Conservation (phyloP, 257 asterid genomes). For the Fraxinus pennsylvanica region DNA sequence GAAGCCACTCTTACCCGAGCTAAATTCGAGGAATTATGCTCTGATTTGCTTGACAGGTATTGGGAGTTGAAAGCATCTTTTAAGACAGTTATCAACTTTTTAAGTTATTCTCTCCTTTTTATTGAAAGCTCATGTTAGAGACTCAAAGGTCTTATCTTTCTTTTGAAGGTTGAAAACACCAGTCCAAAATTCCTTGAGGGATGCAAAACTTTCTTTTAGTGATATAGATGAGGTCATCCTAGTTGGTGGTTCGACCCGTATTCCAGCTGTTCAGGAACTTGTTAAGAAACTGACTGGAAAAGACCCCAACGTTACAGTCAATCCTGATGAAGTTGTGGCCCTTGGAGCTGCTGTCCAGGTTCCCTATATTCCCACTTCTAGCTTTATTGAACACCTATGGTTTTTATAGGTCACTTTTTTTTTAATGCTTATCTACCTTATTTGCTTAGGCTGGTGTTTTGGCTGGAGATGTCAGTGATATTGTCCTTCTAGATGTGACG, state of each 20-base stretch:
- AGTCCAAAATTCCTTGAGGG: slow-evolving; percentile 86
- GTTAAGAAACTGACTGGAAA: slow-evolving; percentile 89
- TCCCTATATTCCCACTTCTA: slow-evolving; percentile 4
- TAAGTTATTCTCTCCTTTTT: background rate
- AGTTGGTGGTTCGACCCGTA: slow-evolving; percentile 97
- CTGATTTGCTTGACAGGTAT: slow-evolving; percentile 92
- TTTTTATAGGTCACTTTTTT: background rate
- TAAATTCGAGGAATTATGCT: slow-evolving; percentile 91
- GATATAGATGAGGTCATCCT: slow-evolving; percentile 90
- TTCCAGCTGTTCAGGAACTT: slow-evolving; percentile 96
- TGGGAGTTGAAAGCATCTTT: slow-evolving; percentile 18
- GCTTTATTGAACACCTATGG: background rate
- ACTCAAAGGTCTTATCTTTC: background rate
- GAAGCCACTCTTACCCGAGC: slow-evolving; percentile 92
- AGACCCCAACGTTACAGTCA: slow-evolving; percentile 95
- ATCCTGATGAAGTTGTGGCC: slow-evolving; percentile 99
- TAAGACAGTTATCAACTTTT: background rate
- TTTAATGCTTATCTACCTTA: background rate
- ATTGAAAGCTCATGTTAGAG: background rate
- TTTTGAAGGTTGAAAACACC: slow-evolving; percentile 77
- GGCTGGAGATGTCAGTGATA: slow-evolving; percentile 95
- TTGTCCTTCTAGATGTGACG: slow-evolving; percentile 89
- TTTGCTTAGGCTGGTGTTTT: slow-evolving; percentile 86
- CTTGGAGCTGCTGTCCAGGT: slow-evolving; percentile 99
- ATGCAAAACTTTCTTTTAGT: slow-evolving; percentile 86